phyloP scores from a whole-genome alignment of 805 yeast species.

The Candida parachauliodes region DNA sequence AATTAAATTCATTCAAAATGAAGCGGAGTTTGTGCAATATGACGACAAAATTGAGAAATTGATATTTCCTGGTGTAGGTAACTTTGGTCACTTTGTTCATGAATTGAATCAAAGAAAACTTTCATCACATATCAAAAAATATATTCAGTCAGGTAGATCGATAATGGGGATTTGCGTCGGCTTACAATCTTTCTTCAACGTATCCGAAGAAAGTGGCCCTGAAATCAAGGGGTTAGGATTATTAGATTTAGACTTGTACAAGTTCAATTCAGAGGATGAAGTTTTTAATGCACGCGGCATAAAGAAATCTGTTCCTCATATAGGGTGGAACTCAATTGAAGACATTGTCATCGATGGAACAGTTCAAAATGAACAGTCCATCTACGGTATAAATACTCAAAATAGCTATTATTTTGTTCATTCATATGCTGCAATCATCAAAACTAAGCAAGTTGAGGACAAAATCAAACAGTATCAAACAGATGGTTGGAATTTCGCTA shows the following conservation, averaged over 20 bases:
- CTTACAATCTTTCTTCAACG: constrained; percentile 74
- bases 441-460: constrained; percentile 23
- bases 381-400: constrained; percentile 63
- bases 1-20: constrained; percentile 56
- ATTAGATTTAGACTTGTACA: constrained; percentile 43
- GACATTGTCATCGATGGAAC: constrained; percentile 20
- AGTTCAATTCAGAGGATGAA: constrained; percentile 49
- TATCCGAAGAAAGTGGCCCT: constrained; percentile 68
- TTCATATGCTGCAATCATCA: constrained; percentile 78
- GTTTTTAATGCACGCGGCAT: constrained; percentile 21
- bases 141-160: constrained; percentile 74
- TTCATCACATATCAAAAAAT: constrained; percentile 59
- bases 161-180: constrained; percentile 99
- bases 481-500: constrained; percentile 70
- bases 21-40: constrained; percentile 46
- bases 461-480: constrained; percentile 10
- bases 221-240: constrained; percentile 43
- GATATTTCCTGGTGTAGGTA: constrained; percentile 95
- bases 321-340: constrained; percentile 82
- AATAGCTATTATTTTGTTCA: constrained; percentile 92
- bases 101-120: constrained; percentile 61
- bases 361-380: constrained; percentile 22
- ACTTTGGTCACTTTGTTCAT: constrained; percentile 88
- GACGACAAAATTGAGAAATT: constrained; percentile 50
- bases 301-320: constrained; percentile 86